A percentile compares a stretch with the other conserved stretches of the same genome.
Evolutionary conservation across 148 eudicot species (phyloP).

Genomic region (Persicaria tinctoria): DNA sequence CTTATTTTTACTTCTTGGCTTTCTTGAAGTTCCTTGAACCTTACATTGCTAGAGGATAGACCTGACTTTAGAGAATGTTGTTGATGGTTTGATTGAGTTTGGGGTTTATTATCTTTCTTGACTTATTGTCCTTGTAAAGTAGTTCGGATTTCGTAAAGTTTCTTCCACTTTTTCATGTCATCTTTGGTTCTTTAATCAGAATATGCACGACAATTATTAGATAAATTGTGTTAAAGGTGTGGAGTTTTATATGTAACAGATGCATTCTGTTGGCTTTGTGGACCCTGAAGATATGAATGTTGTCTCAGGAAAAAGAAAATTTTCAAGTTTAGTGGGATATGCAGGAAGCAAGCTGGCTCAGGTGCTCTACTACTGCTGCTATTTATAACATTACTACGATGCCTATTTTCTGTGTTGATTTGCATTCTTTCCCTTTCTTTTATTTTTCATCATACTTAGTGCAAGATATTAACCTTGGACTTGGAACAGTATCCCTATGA

Average conservation of each 20-base stretch:
- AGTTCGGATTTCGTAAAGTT: background rate
- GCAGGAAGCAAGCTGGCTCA: slow-evolving; percentile 91
- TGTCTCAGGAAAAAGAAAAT: slow-evolving; percentile 65
- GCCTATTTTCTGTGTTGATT: background rate
- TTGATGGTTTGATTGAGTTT: background rate
- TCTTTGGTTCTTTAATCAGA: background rate
- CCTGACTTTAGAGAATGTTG: background rate
- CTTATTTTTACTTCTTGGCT: background rate
- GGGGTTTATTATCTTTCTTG: background rate
- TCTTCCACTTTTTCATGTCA: background rate
- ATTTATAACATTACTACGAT: background rate
- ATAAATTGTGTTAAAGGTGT: background rate
- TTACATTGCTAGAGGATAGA: background rate
- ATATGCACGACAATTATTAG: background rate
- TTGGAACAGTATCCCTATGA: background rate
- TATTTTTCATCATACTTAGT: too few relatives aligned
- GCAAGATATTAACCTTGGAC: too few relatives aligned
- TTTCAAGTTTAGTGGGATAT: slow-evolving; percentile 75
- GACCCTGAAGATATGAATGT: slow-evolving; percentile 95
- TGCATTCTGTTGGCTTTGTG: slow-evolving; percentile 88
- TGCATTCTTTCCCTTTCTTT: too few relatives aligned
- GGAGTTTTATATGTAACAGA: slow-evolving; percentile 33
- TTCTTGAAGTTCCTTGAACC: slow-evolving; percentile 1
- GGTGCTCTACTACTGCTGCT: slow-evolving; percentile 31
- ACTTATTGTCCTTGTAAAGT: background rate